These are phyloP conservation scores for Heimioporus sp. DNA, from an alignment of 768 basidiomycete species.

Conservation along the genomic window DNA sequence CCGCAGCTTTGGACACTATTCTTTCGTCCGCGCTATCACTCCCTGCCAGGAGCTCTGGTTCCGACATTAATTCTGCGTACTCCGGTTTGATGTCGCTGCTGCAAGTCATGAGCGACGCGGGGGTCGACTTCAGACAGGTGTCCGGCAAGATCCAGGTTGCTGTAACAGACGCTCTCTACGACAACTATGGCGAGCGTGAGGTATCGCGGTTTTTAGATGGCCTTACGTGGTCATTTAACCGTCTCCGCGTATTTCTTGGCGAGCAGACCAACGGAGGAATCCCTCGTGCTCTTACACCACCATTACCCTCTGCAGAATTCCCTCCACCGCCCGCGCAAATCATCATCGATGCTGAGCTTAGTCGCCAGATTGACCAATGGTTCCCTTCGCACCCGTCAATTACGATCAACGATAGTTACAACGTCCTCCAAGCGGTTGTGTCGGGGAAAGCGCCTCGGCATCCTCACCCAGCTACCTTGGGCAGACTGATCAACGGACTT, in stretches of 20 bases:
- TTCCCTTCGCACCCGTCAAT: constrained; percentile 27
- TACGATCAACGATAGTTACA: constrained; percentile 43
- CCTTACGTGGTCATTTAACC: constrained; percentile 16
- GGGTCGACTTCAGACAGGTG: constrained; percentile 29
- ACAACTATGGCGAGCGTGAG: constrained; percentile 13
- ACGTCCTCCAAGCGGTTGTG: constrained; percentile 46
- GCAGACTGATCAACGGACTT: constrained; percentile 62
- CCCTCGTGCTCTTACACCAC: constrained; percentile 10
- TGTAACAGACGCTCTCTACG: constrained; percentile 26
- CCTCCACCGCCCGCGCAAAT: constrained; percentile 11
- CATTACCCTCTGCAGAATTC: constrained; percentile 11
- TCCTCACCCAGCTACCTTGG: constrained; percentile 53
- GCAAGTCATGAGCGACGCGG: constrained; percentile 35
- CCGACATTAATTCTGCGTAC: constrained; percentile 24
- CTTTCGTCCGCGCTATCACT: constrained; percentile 40
- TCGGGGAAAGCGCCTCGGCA: constrained; percentile 36
- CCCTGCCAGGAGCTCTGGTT: constrained; percentile 15
- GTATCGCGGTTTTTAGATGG: constrained; percentile 23
- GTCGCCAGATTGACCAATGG: constrained; percentile 34
- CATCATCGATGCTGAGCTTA: constrained; percentile 23
- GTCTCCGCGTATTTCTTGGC: constrained; percentile 19
- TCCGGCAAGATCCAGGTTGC: constrained; percentile 18
- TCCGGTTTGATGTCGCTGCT: constrained; percentile 43
- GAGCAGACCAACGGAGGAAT: constrained; percentile 11
- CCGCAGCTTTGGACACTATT: constrained; percentile 42